Base-by-base conservation (phyloP, 2,329 filamentous ascomycete genomes). In the Arthrobotrys entomopaga region DNA sequence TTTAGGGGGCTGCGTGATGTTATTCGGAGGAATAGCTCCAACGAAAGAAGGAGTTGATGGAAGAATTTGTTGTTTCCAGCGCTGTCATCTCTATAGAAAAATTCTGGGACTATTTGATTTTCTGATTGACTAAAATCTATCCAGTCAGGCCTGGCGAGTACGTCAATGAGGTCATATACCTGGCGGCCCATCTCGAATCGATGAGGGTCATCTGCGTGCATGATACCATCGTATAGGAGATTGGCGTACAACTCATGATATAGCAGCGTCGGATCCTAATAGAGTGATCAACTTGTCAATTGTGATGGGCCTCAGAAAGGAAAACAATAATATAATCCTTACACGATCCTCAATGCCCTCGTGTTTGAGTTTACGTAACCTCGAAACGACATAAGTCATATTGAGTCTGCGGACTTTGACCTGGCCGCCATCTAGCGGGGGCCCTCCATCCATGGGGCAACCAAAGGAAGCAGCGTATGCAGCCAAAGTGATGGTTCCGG, bases 31-130 rank as follows among this genome's bases (percentile, higher is more conserved):
- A 91, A 88, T 3, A 93, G 83, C 80, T 93, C 90, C 56, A 91
- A 84, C 76, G 89, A 90, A 48, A 93, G 85, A 2, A 93, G 83
- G n/a, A 93, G 82, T 81, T 93, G 90, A 79, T 91, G 89, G 80
- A 91, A 92, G 82, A 93, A 92, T 24, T 85, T 85, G 71, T 86
- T 85, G 77, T 89, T 90, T 71, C 85, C 84, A 16, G 83, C 81
- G 52, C 85, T 83, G 77, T 89, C 88, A 16, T 83, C 82, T 40
- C 85, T 83, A 65, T 84, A 88, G 72, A 92, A 90, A 81, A 90
- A 92, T 63, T 88, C 87, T 2, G 90, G 90, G 22, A 89, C 87
- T 20, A 92, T 88, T 78, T 93, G 90, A 78, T 92, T 91, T 78
- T 86, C 87, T 2, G 86, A 86, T 40, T 85, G 83, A 26, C 89